Percentiles rank a stretch among this genome's conserved stretches.
These are phyloP conservation scores for Coemansia sp. DNA, from an alignment of 192 early-diverging fungal species.

Conservation along the genomic window DNA sequence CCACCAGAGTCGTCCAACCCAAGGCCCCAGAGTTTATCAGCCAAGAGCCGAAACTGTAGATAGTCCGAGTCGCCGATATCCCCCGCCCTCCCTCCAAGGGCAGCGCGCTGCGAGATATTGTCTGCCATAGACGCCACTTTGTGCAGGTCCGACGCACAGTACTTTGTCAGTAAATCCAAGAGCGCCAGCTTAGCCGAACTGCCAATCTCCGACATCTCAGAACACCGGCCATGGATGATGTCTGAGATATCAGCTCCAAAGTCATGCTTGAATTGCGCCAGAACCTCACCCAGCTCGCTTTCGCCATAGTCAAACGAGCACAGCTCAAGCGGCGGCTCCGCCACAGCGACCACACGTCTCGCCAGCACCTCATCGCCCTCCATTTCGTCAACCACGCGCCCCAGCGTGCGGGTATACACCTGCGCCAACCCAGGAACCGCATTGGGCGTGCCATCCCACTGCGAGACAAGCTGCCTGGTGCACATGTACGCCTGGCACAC, in stretches of 20 bases:
- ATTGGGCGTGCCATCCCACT: not conserved
- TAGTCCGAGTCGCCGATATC: conserved; percentile 4
- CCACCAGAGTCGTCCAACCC: not conserved
- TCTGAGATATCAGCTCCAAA: conserved; percentile 3
- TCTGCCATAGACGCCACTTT: conserved; percentile 17
- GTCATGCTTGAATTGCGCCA: conserved; percentile 5
- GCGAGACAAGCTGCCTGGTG: not conserved
- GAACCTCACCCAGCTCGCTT: conserved; percentile 13
- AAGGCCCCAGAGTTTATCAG: conserved; percentile 27
- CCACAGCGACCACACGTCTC: conserved; percentile 10
- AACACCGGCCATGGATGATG: not conserved
- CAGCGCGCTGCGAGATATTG: conserved; percentile 9
- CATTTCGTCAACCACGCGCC: not conserved
- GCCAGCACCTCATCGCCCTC: not conserved
- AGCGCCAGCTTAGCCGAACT: conserved; percentile 15
- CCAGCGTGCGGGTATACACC: conserved; percentile 5
- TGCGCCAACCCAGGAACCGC: conserved; percentile 8
- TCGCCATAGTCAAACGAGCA: conserved; percentile 27
- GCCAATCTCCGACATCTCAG: not conserved
- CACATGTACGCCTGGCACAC: conserved; percentile 27
- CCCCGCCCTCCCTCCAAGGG: not conserved
- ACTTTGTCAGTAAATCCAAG: conserved; percentile 4
- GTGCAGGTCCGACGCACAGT: conserved; percentile 8
- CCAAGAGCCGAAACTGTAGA: conserved; percentile 23
- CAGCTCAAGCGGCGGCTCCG: conserved; percentile 25